Conservation (phyloP, 805 yeast genomes). For the Clavispora asparagi region DNA sequence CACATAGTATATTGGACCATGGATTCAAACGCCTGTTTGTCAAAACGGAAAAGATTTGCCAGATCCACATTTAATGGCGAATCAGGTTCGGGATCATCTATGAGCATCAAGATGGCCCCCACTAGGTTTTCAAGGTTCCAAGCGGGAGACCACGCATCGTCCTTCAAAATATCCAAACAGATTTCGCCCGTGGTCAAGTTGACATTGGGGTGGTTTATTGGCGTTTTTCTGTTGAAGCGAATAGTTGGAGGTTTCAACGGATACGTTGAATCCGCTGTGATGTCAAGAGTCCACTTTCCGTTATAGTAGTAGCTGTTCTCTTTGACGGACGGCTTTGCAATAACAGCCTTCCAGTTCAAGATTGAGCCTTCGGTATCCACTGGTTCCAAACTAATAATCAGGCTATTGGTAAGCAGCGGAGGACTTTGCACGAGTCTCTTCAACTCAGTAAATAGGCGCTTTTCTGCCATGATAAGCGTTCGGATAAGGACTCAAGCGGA, state of each 20-base stretch:
- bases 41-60: conserved; percentile 52
- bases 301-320: conserved; percentile 47
- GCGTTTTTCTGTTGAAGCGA: conserved; percentile 38
- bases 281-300: conserved; percentile 48
- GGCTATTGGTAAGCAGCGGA: conserved; percentile 24
- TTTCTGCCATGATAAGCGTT: conserved; percentile 32
- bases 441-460: conserved; percentile 35
- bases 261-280: conserved; percentile 43
- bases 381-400: conserved; percentile 43
- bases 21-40: conserved; percentile 34
- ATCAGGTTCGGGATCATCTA: conserved; percentile 64
- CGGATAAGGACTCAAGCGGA: no score
- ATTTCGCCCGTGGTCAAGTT: conserved; percentile 54
- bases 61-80: conserved; percentile 69
- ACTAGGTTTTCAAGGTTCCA: conserved; percentile 57
- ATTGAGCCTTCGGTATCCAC: conserved; percentile 13
- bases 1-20: conserved; percentile 38
- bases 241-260: conserved; percentile 59
- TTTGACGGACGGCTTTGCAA: conserved; percentile 20
- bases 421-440: conserved; percentile 28
- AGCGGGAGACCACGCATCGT: conserved; percentile 65
- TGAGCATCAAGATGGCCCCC: conserved; percentile 51
- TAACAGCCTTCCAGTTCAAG: conserved; percentile 11
- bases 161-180: conserved; percentile 60
- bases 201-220: conserved; percentile 39